Percentiles rank a stretch among this genome's conserved stretches.
phyloP scores from a whole-genome alignment of 768 basidiomycete genomes.

The Lactifluus echinatus region DNA sequence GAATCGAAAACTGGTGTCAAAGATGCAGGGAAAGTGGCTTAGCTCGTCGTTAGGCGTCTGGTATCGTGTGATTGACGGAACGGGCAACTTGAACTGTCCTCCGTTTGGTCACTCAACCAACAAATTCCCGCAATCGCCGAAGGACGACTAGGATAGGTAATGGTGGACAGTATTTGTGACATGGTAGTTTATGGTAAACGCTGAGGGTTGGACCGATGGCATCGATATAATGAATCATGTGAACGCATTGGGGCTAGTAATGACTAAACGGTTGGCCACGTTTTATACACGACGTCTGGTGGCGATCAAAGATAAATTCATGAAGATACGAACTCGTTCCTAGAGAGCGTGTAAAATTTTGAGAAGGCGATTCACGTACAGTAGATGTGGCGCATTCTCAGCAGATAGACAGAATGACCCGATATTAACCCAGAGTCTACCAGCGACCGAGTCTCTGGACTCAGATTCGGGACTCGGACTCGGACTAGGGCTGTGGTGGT shows the following conservation, averaged over 20 bases:
- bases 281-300: conserved; percentile 6
- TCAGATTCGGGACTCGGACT: not conserved
- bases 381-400: not conserved
- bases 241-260: not conserved
- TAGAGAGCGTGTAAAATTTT: not conserved
- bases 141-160: conserved; percentile 9
- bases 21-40: conserved; percentile 21
- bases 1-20: conserved; percentile 31
- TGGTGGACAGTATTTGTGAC: not conserved
- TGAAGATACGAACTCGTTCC: not conserved
- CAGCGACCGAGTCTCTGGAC: not conserved
- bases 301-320: conserved; percentile 9
- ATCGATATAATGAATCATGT: conserved; percentile 18
- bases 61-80: not conserved
- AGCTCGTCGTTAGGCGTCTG: conserved; percentile 11
- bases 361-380: not conserved
- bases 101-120: not conserved
- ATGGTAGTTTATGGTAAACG: not conserved
- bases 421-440: not conserved
- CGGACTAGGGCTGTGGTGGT: not conserved
- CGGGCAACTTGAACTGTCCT: too few relatives aligned
- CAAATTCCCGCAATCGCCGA: conserved; percentile 16
- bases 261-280: conserved; percentile 5
- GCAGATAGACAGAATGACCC: not conserved
- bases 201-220: conserved; percentile 7